Base-by-base conservation (phyloP, 495 filamentous ascomycete genomes). In the Penicillium waksmanii region DNA sequence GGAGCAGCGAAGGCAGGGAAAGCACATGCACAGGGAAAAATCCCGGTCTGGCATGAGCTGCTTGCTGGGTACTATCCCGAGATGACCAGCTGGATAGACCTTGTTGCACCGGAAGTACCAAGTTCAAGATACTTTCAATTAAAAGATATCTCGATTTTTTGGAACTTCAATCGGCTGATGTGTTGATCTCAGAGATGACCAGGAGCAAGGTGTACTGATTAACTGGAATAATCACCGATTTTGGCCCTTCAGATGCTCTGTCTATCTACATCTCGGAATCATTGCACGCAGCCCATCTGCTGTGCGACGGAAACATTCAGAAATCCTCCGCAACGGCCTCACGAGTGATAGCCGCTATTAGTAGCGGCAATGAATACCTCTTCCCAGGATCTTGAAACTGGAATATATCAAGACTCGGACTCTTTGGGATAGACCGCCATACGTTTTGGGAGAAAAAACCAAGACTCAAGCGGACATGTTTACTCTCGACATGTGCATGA, bases 251-350 rank as follows among this genome's bases (percentile, higher is more conserved):
- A 44, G 17, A 19, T 44, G n/a, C 42, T 12, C 11, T 40, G 36
- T 40, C 43, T 10, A 46, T 46, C 44, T 47, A 18, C n/a, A 56
- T 60, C 53, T 61, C 58, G 53, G 48, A 49, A 49, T 31, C 17
- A 23, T 36, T 34, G 51, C 18, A 27, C 40, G 48, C 42, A 46
- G 27, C 15, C 36, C 13, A 40, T 7, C 33, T 55, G 52, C 27
- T 17, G 8, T 33, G 33, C n/a, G 12, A 25, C 44, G 23, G 54
- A 47, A 17, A 31, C 33, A 64, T 61, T 53, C 52, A 42, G 36
- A 55, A 60, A 21, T 33, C 52, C 56, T 58, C 56, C 49, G 57
- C 50, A 63, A 63, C 57, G 35, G 66, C 63, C 43, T 40, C 12
- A 12, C 15, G 43, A 46, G 43, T 6, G 17, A 46, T 18, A 46